These are phyloP conservation scores for Punica granatum DNA, from an alignment of 345 rosid genomes.

Conservation along the genomic window DNA sequence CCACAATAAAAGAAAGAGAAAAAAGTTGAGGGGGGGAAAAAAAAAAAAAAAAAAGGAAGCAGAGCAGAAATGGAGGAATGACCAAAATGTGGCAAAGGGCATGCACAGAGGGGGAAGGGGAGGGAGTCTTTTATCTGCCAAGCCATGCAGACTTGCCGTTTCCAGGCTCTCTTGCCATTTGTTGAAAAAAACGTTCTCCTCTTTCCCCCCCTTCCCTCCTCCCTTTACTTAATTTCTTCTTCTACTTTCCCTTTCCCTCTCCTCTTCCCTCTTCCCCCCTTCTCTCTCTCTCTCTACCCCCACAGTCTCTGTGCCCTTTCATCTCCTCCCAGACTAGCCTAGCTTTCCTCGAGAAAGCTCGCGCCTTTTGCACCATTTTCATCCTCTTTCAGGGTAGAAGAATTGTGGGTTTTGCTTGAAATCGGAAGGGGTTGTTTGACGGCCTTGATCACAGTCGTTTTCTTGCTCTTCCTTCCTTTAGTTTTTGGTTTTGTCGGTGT, in stretches of 20 bases:
- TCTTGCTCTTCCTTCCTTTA: neutral
- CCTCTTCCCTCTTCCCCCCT: neutral
- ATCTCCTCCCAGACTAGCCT: neutral
- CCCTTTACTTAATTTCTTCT: neutral
- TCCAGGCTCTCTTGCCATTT: conserved; percentile 9
- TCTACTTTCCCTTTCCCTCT: neutral
- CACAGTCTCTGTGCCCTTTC: neutral
- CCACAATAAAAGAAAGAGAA: too few species aligned
- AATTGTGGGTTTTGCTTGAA: neutral
- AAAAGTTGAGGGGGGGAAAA: neutral
- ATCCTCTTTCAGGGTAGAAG: neutral
- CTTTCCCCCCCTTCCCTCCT: neutral
- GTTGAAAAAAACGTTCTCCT: conserved; percentile 1
- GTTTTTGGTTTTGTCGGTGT: conserved; percentile 5
- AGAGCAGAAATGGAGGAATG: neutral
- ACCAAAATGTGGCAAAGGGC: conserved; percentile 17
- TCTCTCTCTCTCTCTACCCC: neutral
- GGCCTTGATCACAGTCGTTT: too few species aligned
- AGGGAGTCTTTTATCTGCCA: neutral
- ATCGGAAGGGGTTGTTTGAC: neutral
- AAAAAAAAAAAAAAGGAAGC: neutral
- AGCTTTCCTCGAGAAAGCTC: neutral
- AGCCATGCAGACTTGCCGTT: conserved; percentile 15
- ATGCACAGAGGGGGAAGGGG: conserved; percentile 10
- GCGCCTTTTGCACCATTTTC: neutral